Percentiles rank a stretch among this genome's conserved stretches.
Conservation (phyloP, 2,329 filamentous ascomycete genomes). For the Onygenales sp. region DNA sequence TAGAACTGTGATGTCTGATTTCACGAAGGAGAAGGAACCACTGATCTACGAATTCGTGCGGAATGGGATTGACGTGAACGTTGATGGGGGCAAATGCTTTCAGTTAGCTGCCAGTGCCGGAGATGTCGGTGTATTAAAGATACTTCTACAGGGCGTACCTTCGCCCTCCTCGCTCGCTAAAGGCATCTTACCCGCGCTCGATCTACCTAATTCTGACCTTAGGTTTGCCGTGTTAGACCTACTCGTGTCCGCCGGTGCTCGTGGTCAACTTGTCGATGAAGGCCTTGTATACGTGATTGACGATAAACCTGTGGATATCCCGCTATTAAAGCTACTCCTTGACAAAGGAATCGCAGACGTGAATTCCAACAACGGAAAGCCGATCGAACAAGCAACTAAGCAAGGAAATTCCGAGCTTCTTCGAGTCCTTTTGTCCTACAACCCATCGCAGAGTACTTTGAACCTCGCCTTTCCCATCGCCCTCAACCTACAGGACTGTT, state of each 20-base stretch:
- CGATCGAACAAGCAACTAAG: slow-evolving; percentile 8
- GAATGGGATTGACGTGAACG: slow-evolving; percentile 11
- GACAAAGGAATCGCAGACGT: slow-evolving; percentile 13
- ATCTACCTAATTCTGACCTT: slow-evolving; percentile 6
- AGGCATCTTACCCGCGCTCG: slow-evolving; percentile 8
- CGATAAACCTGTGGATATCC: slow-evolving; percentile 10
- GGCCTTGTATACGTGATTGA: slow-evolving; percentile 9
- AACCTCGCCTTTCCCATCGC: slow-evolving; percentile 8
- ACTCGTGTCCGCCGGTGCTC: slow-evolving; percentile 10
- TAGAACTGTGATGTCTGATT: slow-evolving; percentile 4
- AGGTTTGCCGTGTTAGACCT: slow-evolving; percentile 11
- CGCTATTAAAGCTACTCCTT: slow-evolving; percentile 9
- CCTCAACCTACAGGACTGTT: slow-evolving; percentile 4
- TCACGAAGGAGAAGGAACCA: slow-evolving; percentile 6
- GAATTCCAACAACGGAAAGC: slow-evolving; percentile 8
- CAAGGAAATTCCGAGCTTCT: slow-evolving; percentile 7
- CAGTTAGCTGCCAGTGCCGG: slow-evolving; percentile 8
- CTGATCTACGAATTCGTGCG: slow-evolving; percentile 11
- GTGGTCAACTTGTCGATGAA: slow-evolving; percentile 9
- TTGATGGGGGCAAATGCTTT: slow-evolving; percentile 10
- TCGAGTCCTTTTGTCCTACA: slow-evolving; percentile 9
- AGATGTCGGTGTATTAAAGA: slow-evolving; percentile 8
- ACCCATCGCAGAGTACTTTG: slow-evolving; percentile 6
- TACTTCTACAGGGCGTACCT: slow-evolving; percentile 11
- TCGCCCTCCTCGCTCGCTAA: slow-evolving; percentile 9